Conservation (phyloP, 371 early-diverging fungal genomes). For the Coemansia sp. region DNA sequence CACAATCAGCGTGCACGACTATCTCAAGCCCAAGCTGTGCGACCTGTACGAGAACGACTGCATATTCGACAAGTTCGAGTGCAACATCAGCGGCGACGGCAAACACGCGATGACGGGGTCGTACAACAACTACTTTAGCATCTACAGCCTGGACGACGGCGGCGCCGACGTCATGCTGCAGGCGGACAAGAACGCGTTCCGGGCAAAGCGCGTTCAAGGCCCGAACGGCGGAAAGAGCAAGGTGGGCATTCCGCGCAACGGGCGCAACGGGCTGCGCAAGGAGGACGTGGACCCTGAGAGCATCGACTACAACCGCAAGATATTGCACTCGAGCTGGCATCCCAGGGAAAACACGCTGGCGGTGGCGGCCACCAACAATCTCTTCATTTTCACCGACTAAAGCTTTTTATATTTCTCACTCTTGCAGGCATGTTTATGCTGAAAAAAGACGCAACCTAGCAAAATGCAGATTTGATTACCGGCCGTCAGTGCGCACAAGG, state of each 20-base stretch:
- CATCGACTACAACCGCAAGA: conserved; percentile 93
- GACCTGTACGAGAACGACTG: conserved; percentile 98
- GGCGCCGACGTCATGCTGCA: conserved; percentile 85
- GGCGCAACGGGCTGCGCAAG: conserved; percentile 56
- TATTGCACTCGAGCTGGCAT: conserved; percentile 97
- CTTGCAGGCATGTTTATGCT: neutral
- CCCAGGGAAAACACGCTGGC: conserved; percentile 94
- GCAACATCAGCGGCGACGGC: conserved; percentile 93
- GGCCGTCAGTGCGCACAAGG: conserved; percentile 52
- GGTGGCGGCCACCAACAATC: conserved; percentile 96
- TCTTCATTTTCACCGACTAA: conserved; percentile 84
- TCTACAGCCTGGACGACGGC: conserved; percentile 66
- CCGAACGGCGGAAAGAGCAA: conserved; percentile 55
- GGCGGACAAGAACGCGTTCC: conserved; percentile 96
- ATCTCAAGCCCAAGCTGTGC: conserved; percentile 88
- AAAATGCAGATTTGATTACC: neutral
- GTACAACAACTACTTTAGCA: conserved; percentile 95
- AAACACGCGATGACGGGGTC: conserved; percentile 85
- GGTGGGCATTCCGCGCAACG: conserved; percentile 54
- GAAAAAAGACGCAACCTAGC: neutral
- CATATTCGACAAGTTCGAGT: conserved; percentile 99
- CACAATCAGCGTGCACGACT: conserved; percentile 93
- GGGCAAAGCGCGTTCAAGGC: conserved; percentile 76
- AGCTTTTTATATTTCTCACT: neutral
- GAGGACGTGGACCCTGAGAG: conserved; percentile 79